phyloP scores from a whole-genome alignment of 202 grass and related monocot genomes.

The Zizania palustris region DNA sequence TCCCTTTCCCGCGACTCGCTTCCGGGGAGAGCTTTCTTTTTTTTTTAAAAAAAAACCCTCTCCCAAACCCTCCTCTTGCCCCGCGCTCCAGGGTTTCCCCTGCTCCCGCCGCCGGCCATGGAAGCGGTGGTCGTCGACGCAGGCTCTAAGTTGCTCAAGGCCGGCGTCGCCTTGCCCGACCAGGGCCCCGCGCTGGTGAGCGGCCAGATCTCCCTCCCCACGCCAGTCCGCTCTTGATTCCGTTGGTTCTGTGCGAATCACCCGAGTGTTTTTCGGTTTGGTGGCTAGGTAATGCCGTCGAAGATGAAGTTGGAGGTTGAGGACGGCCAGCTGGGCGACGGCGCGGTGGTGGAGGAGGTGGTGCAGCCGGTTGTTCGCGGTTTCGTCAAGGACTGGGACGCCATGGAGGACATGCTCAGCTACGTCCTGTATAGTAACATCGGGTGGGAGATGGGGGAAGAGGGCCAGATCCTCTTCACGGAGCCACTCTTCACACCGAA shows the following conservation, averaged over 20 bases:
- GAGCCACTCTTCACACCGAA: constrained; percentile 93
- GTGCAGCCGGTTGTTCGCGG: constrained; percentile 86
- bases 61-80: too few species aligned
- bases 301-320: constrained; percentile 85
- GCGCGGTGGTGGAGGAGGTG: constrained; percentile 67
- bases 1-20: constrained; percentile 42
- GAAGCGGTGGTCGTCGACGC: constrained; percentile 94
- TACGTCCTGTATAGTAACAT: constrained; percentile 88
- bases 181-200: constrained; percentile 81
- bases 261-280: not conserved
- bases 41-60: constrained; percentile 34
- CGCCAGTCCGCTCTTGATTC: not conserved
- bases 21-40: not conserved
- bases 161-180: constrained; percentile 86
- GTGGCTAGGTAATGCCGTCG: constrained; percentile 83
- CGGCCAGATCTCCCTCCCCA: not conserved
- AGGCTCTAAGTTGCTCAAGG: constrained; percentile 96
- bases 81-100: constrained; percentile 43
- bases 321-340: constrained; percentile 58
- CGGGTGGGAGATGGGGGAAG: constrained; percentile 97
- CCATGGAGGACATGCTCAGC: constrained; percentile 92
- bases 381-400: constrained; percentile 97
- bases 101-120: constrained; percentile 46
- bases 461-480: constrained; percentile 97
- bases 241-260: not conserved